Percentiles rank a stretch among this genome's conserved stretches.
Evolutionary conservation across 2,329 filamentous ascomycete species (phyloP).

Genomic region (Penicillium sp.): DNA sequence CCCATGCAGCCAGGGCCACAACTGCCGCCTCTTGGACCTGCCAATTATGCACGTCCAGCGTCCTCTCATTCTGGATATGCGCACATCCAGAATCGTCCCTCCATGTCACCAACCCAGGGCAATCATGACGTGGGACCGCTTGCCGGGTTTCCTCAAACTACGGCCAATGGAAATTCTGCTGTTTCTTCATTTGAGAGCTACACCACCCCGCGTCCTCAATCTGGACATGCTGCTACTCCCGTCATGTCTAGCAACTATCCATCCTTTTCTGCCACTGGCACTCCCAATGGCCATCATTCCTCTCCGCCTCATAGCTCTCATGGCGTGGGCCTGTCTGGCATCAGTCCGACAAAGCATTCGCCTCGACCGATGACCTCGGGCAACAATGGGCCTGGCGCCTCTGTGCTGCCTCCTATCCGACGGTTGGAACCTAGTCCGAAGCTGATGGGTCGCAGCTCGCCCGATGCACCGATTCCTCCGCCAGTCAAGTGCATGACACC

Average conservation of each 20-base stretch:
- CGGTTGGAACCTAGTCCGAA: constrained; percentile 41
- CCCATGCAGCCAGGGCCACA: constrained; percentile 28
- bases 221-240: constrained; percentile 25
- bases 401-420: constrained; percentile 39
- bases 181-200: constrained; percentile 33
- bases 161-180: constrained; percentile 26
- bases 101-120: constrained; percentile 47
- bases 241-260: constrained; percentile 28
- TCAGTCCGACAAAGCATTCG: constrained; percentile 45
- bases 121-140: constrained; percentile 45
- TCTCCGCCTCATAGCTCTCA: constrained; percentile 37
- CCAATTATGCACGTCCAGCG: constrained; percentile 35
- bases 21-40: constrained; percentile 29
- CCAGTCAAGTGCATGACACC: constrained; percentile 43
- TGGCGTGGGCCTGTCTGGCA: constrained; percentile 37
- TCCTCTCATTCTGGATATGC: constrained; percentile 39
- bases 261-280: constrained; percentile 31
- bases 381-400: constrained; percentile 29
- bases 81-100: constrained; percentile 41
- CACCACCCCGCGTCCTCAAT: constrained; percentile 28
- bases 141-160: constrained; percentile 38
- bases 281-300: constrained; percentile 30
- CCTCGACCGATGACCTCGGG: constrained; percentile 36
- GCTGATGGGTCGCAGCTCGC: constrained; percentile 40
- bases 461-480: constrained; percentile 39